Base-by-base conservation (phyloP, 106 monocot genomes). In the Allium fistulosum region DNA sequence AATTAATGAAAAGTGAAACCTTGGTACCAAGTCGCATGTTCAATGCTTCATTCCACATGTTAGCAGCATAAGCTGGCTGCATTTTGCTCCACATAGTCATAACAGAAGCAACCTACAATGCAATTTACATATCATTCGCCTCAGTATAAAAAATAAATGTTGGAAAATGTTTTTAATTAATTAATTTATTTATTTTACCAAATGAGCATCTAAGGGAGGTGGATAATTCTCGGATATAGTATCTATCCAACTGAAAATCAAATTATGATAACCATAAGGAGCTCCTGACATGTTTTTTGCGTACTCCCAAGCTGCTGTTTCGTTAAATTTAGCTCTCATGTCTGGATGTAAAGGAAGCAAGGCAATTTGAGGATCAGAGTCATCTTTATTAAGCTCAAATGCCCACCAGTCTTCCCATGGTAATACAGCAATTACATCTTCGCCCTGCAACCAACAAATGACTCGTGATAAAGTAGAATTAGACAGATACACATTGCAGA, bases 41-140 rank as follows among this genome's bases (percentile, higher is more conserved):
- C 70, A 97, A 79, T 52, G 96, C 96, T 81, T 97, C 96, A 80
- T 92, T 91, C 88, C 86, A 97, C 85, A 97, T 66, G 65, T 92
- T 94, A 53, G 87, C 80, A 68, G 96, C 92, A 87, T 92, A 89
- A 12, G 63, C 78, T 74, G 96, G 92, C 75, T 84, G 84, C 18
- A 97, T 65, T n/a, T 86, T 86, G 66, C 62, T 82, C 91, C 88
- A 92, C 82, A 97, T 69, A 49, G 92, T 92, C 96, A 97, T 97
- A n/a, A 75, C 77, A 71, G 92, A 89, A 76, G 96, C 96, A 80
- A 92, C 96, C 96, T 97, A 70, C 9, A 26, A 16, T 8, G n/a
- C 6, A 57, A 69, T 13, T 37, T 5, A 37, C 14, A 52, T 0
- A 27, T 15, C 18, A 53, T 52, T 15, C 26, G 26, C 51, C 53